Base-by-base conservation (phyloP, 805 yeast genomes). In the Pichia manshurica region DNA sequence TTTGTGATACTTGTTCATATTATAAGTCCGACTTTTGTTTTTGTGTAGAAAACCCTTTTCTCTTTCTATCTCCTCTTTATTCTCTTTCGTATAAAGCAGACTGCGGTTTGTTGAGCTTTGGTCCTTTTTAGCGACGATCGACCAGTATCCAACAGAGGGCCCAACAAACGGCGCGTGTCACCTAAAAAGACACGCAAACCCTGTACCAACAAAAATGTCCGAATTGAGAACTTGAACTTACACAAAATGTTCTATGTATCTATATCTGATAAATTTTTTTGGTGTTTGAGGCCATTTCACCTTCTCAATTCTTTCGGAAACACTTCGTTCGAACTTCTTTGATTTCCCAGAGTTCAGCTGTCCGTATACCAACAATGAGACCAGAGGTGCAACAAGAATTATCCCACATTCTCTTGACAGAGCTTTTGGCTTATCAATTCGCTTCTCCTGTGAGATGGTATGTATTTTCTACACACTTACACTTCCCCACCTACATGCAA, bases 391-490 rank as follows among this genome's bases (percentile, higher is more conserved):
- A 93, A 75, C 99, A 93, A 74, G 98, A 93, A 68, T 80, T 93
- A 57, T 95, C 99, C 57, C 98, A 93, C 67, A 83, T 87, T 56
- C 76, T 93, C 56, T 77, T 93, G 66, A 89, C 97, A 23, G 99
- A 93, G 77, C 81, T 93, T 59, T 78, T 93, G 72, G 98, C 99
- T 46, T 93, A 90, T 73, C 99, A 93, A 71, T 93, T 93, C 64
- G 99, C 99, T 43, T 90, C 97, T 53, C 99, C 99, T 42, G 99
- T 93, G 56, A 83, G 98, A 78, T 93, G 99, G 98, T 65, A 59
- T 25, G 69, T 63, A 19, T 33, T 36, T 19, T 19, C 16, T 15
- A 35, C 19, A 17, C 8, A 23, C 3, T 23, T 37, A 9, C 6
- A 19, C 15, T 40, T n/a, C n/a, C 29, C 29, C 29, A 25, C 10